Evolutionary conservation across 192 early-diverging fungal genomes (phyloP), one percentile per base, ranked within the genome.

Genomic region (Pilobolus umbonatus): DNA sequence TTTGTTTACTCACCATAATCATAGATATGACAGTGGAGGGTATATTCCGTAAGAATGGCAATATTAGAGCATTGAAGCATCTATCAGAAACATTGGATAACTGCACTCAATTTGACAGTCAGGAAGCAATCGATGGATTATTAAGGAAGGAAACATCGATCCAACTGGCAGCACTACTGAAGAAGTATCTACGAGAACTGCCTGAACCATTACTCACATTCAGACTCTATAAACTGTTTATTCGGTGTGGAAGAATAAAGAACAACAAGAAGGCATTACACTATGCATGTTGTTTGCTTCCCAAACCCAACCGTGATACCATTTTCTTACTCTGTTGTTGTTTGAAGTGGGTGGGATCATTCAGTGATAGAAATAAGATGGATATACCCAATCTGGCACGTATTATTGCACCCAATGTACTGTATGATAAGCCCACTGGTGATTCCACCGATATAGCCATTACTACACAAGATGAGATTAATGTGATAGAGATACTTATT

Each of bases 41-140:
- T 3, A 90, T 98, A 11, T 99, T 99, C 76, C 79, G 96, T 57
- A 98, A 98, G 74, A 99, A 98, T 68, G 96, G 96, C 1, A 99
- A 99, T 63, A 95, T 99, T 63, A 72, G 92, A 48, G 76, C 91
- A 15, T 74, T 99, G 35, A 94, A 92, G 56, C 86, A 90, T n/a
- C 60, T 94, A 21, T 79, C 83, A 4, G 93, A 95, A 32, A 64
- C 80, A 0, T 83, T 98, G 81, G 11, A 86, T 85, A 7, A 60
- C 77, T 0, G 82, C 87, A 42, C 64, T 64, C 21, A 81, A 85
- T 34, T 39, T 22, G 15, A 78, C 83, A 9, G 22, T 3, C 52
- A 47, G n/a, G n/a, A n/a, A n/a, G n/a, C n/a, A n/a, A n/a, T n/a
- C n/a, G n/a, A n/a, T n/a, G n/a, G 10, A 17, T 51, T 59, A n/a